Evolutionary conservation across 495 filamentous ascomycete species (phyloP).

Genomic region (Diplogelasinospora grovesii): DNA sequence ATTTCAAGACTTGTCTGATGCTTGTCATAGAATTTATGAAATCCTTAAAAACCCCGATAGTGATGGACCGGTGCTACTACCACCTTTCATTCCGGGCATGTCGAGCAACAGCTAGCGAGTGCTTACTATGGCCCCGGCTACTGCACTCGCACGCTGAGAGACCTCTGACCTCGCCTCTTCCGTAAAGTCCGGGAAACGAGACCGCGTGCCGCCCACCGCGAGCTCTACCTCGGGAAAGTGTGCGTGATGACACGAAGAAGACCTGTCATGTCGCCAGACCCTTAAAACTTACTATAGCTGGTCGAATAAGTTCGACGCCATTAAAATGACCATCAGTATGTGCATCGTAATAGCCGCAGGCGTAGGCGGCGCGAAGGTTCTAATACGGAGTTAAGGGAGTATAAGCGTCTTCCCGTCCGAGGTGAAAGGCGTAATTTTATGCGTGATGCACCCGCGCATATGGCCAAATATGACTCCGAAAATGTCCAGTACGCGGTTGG

Average conservation of each 20-base stretch:
- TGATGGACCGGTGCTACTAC: too few species aligned
- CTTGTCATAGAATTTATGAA: too few species aligned
- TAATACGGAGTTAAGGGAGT: constrained; percentile 1
- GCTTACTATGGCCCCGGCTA: constrained; percentile 5
- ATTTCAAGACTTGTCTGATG: too few species aligned
- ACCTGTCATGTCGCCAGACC: not conserved
- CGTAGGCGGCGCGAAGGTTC: not conserved
- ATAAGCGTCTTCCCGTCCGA: not conserved
- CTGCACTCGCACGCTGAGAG: not conserved
- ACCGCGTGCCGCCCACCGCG: not conserved
- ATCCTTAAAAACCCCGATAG: too few species aligned
- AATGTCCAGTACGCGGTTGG: constrained; percentile 6
- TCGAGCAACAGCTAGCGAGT: too few species aligned
- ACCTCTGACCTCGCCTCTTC: not conserved
- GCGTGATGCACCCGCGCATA: constrained; percentile 3
- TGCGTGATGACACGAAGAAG: too few species aligned
- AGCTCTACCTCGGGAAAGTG: not conserved
- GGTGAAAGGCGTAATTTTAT: not conserved
- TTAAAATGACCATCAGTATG: constrained; percentile 8
- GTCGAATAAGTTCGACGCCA: constrained; percentile 10
- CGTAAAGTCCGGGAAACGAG: constrained; percentile 3
- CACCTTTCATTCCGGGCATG: too few species aligned
- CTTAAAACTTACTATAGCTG: constrained; percentile 7
- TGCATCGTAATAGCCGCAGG: constrained; percentile 1
- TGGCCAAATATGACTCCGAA: constrained; percentile 1